phyloP scores from a whole-genome alignment of 768 basidiomycete genomes.

The Collybia sp. region DNA sequence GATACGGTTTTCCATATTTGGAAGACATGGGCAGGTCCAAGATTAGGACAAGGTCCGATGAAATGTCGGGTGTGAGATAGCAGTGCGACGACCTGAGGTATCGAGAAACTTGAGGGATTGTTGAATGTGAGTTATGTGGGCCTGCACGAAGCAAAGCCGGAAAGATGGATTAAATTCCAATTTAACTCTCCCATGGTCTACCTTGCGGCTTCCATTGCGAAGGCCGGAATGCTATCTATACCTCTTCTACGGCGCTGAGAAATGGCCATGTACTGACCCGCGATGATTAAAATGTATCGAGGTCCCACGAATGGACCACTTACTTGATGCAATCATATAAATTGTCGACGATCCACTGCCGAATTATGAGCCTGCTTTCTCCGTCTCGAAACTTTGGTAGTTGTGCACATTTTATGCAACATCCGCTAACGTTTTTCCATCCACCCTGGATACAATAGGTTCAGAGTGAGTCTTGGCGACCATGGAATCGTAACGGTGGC shows the following conservation, averaged over 20 bases:
- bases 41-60: slow-evolving; percentile 77
- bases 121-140: slow-evolving; percentile 93
- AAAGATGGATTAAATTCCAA: slow-evolving; percentile 95
- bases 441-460: slow-evolving; percentile 69
- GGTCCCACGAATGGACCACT: slow-evolving; percentile 14
- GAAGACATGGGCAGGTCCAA: slow-evolving; percentile 75
- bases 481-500: slow-evolving; percentile 77
- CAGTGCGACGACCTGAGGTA: slow-evolving; percentile 92
- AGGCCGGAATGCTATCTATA: slow-evolving; percentile 97
- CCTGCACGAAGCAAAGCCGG: slow-evolving; percentile 95
- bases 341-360: slow-evolving; percentile 93
- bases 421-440: slow-evolving; percentile 79
- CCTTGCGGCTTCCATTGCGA: slow-evolving; percentile 75
- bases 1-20: slow-evolving; percentile 79
- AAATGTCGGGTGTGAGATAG: slow-evolving; percentile 88
- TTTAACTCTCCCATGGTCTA: slow-evolving; percentile 98
- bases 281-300: neutral
- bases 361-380: slow-evolving; percentile 90
- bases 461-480: slow-evolving; percentile 87
- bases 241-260: slow-evolving; percentile 87
- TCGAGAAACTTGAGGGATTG: slow-evolving; percentile 97
- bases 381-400: slow-evolving; percentile 91
- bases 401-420: slow-evolving; percentile 87
- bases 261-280: slow-evolving; percentile 86
- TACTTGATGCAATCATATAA: slow-evolving; percentile 97